Conservation (phyloP, 352 stramenopile species). For the Pythium oligandrum region DNA sequence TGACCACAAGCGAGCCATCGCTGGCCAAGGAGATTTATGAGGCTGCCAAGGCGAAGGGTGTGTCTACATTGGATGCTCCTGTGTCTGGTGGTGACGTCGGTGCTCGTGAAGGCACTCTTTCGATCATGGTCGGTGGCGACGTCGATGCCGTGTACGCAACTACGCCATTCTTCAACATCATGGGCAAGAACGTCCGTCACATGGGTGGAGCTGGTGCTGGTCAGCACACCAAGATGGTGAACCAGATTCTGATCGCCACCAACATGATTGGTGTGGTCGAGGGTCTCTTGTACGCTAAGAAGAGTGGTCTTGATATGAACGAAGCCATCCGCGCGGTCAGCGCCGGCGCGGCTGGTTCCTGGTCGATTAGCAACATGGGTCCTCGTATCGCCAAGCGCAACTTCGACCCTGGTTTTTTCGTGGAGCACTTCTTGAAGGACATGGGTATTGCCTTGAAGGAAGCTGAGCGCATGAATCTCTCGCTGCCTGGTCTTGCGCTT, state of each 20-base stretch:
- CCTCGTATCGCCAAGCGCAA: constrained; percentile 85
- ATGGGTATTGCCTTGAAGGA: constrained; percentile 89
- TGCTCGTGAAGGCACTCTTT: constrained; percentile 80
- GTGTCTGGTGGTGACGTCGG: constrained; percentile 87
- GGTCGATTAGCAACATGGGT: constrained; percentile 88
- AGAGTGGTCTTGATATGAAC: constrained; percentile 81
- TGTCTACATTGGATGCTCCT: constrained; percentile 74
- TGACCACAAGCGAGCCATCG: constrained; percentile 86
- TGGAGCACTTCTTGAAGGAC: constrained; percentile 91
- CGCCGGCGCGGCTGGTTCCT: constrained; percentile 80
- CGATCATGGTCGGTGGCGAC: constrained; percentile 90
- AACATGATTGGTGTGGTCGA: constrained; percentile 90
- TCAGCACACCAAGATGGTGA: constrained; percentile 92
- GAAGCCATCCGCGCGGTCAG: constrained; percentile 85
- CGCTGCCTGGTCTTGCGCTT: constrained; percentile 76
- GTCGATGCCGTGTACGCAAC: constrained; percentile 72
- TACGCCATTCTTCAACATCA: constrained; percentile 84
- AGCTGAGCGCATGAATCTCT: constrained; percentile 80
- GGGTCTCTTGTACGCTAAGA: constrained; percentile 85
- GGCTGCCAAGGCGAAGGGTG: constrained; percentile 56
- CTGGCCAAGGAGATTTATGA: constrained; percentile 88
- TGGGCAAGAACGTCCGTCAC: constrained; percentile 88
- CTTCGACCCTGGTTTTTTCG: constrained; percentile 88
- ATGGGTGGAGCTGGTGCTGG: constrained; percentile 81
- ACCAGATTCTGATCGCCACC: constrained; percentile 87